Percentiles rank a stretch among this genome's conserved stretches.
Conservation (phyloP, 2,329 filamentous ascomycete genomes). For the Fusarium mangiferae region DNA sequence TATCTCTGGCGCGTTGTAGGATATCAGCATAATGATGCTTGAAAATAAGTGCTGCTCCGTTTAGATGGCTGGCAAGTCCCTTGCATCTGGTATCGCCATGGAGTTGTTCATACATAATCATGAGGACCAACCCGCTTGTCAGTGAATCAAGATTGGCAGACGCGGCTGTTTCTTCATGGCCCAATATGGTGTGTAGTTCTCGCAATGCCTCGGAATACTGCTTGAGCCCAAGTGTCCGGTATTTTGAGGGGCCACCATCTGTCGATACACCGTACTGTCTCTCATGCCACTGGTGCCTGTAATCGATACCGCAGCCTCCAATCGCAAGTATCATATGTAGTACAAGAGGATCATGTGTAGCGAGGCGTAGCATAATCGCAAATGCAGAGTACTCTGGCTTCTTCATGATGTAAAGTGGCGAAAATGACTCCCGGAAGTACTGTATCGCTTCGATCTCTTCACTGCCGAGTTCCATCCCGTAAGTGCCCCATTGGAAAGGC, state of each 20-base stretch:
- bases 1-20: not conserved
- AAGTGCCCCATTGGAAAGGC: not conserved
- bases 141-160: not conserved
- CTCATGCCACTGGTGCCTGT: not conserved
- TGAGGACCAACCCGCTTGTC: not conserved
- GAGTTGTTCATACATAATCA: not conserved
- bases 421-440: not conserved
- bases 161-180: not conserved
- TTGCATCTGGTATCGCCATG: not conserved
- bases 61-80: not conserved
- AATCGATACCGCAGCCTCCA: not conserved
- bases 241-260: not conserved
- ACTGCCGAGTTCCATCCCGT: not conserved
- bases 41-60: not conserved
- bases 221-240: not conserved
- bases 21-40: not conserved
- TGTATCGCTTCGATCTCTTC: not conserved
- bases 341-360: not conserved
- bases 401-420: not conserved
- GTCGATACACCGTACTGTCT: accelerated
- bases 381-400: not conserved
- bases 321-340: not conserved
- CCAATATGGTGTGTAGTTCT: not conserved
- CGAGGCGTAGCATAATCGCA: not conserved
- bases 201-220: not conserved